Evolutionary conservation across 495 filamentous ascomycete genomes (phyloP).

Genomic region (Hypoxylon trugodes): DNA sequence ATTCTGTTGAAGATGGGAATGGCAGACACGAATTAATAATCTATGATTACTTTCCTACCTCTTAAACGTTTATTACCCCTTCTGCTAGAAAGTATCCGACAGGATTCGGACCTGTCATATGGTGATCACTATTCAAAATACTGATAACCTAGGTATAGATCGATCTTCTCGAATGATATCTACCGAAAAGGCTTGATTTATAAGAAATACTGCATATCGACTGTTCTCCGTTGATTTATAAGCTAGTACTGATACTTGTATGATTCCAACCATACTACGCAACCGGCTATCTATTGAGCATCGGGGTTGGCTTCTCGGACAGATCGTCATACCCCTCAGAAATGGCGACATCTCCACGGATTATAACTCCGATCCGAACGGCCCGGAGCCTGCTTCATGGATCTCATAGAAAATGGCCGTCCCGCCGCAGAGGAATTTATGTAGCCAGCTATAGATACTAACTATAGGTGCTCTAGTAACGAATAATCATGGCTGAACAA

Average conservation of each 20-base stretch:
- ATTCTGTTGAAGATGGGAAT: too few species aligned
- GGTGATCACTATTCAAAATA: too few species aligned
- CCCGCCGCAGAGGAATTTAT: not conserved
- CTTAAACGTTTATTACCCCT: too few species aligned
- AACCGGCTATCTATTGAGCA: not conserved
- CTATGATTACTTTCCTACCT: too few species aligned
- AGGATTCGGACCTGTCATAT: too few species aligned
- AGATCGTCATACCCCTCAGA: conserved; percentile 37
- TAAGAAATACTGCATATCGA: too few species aligned
- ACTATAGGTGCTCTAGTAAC: not conserved
- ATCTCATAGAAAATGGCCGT: conserved; percentile 13
- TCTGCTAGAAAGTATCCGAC: too few species aligned
- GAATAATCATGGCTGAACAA: conserved; percentile 33
- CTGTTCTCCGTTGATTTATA: conserved; percentile 33
- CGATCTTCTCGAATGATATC: not conserved
- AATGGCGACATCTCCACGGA: conserved; percentile 36
- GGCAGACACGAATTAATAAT: too few species aligned
- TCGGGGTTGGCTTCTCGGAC: conserved; percentile 26
- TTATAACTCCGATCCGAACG: conserved; percentile 27
- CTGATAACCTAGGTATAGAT: too few species aligned
- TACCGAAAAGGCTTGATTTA: not conserved
- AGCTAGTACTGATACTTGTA: conserved; percentile 24
- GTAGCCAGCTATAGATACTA: not conserved
- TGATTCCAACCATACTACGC: conserved; percentile 6
- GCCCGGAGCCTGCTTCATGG: conserved; percentile 7